Conservation (phyloP, 2,329 filamentous ascomycete genomes). For the Orbilia quercus region DNA sequence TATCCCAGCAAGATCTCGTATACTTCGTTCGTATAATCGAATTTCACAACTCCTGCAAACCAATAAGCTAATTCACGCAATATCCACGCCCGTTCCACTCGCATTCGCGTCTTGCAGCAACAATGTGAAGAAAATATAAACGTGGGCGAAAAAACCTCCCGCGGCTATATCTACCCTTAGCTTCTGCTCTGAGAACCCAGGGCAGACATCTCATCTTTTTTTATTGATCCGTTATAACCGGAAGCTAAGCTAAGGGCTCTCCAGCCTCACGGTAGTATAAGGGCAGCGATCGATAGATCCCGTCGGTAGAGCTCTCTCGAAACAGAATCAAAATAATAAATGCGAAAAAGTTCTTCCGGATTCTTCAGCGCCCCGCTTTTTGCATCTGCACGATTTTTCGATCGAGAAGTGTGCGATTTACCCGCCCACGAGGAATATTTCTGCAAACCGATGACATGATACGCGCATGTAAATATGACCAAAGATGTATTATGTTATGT, state of each 20-base stretch:
- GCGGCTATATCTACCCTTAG: conserved; percentile 8
- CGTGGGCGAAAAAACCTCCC: conserved; percentile 16
- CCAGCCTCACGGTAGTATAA: conserved; percentile 43
- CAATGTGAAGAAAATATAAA: conserved; percentile 43
- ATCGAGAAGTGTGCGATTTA: conserved; percentile 23
- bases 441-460: conserved; percentile 44
- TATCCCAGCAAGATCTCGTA: too few species aligned
- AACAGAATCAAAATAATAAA: not conserved
- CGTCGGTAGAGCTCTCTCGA: conserved; percentile 25
- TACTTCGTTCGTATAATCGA: too few species aligned
- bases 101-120: conserved; percentile 10
- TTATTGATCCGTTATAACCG: conserved; percentile 55
- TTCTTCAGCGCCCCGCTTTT: not conserved
- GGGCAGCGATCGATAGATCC: conserved; percentile 10
- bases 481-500: not conserved
- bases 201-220: too few species aligned
- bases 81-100: not conserved
- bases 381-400: not conserved
- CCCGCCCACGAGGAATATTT: conserved; percentile 10
- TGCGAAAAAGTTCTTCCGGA: conserved; percentile 11
- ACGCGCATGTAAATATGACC: conserved; percentile 8
- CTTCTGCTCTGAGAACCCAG: not conserved
- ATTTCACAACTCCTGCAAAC: not conserved
- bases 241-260: conserved; percentile 9
- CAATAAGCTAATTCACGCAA: conserved; percentile 3